These are phyloP conservation scores for Cyanidioschyzon merolae DNA, from an alignment of 23 red algal genomes.

Conservation along the genomic window DNA sequence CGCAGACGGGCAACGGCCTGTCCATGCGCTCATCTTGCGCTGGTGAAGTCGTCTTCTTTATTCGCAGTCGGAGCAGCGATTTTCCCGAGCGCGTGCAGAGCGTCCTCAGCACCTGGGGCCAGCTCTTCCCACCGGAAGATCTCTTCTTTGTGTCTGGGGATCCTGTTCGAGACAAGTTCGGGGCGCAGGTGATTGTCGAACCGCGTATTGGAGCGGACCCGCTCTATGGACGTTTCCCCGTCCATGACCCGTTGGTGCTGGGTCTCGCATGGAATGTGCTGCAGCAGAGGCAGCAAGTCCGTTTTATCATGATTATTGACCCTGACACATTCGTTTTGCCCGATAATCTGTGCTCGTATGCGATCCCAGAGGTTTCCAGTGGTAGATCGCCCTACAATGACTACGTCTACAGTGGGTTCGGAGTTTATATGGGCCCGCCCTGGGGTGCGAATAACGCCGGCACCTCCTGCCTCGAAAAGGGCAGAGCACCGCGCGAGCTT, in stretches of 20 bases:
- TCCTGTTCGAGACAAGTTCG: neutral
- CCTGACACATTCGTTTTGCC: neutral
- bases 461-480: neutral
- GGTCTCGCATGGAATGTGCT: neutral
- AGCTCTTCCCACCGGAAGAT: neutral
- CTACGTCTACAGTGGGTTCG: slow-evolving; percentile 6
- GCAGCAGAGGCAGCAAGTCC: neutral
- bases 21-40: too few relatives aligned
- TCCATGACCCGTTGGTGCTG: neutral
- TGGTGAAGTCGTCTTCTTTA: neutral
- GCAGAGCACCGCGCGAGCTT: neutral
- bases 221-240: neutral
- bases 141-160: neutral
- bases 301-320: slow-evolving; percentile 2
- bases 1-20: too few relatives aligned
- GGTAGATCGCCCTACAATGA: neutral
- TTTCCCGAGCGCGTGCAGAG: neutral
- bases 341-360: neutral
- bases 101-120: neutral
- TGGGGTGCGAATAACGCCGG: slow-evolving; percentile 2
- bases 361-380: neutral
- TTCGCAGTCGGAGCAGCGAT: neutral
- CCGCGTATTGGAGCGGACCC: slow-evolving; percentile 9
- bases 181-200: neutral
- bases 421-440: neutral